phyloP scores from a whole-genome alignment of 164 flowering plant species.

The Berberis vulgaris region DNA sequence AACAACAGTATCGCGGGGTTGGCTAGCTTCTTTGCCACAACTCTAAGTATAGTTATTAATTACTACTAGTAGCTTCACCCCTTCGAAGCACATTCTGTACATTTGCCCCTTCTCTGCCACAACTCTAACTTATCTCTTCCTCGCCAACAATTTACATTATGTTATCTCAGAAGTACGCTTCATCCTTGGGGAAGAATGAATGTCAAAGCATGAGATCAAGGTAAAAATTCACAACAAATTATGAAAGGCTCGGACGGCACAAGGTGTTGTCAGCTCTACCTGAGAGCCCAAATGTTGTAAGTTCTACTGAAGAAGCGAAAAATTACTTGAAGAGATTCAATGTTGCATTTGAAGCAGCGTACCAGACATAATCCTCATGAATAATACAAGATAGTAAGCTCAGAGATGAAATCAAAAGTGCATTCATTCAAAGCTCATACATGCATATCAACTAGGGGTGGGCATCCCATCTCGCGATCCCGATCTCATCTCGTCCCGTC shows the following conservation, averaged over 20 bases:
- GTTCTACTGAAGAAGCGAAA: conserved; percentile 26
- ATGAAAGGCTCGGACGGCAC: conserved; percentile 48
- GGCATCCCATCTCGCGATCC: too few species aligned
- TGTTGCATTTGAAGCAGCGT: conserved; percentile 34
- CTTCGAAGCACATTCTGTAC: conserved; percentile 38
- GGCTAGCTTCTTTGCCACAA: conserved; percentile 30
- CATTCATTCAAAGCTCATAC: conserved; percentile 27
- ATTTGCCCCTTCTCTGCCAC: conserved; percentile 43
- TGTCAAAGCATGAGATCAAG: conserved; percentile 34
- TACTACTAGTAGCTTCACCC: conserved; percentile 27
- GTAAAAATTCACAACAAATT: conserved; percentile 32
- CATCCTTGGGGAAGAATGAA: conserved; percentile 61
- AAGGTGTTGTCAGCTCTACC: conserved; percentile 35
- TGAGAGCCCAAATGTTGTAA: conserved; percentile 14
- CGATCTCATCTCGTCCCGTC: too few species aligned
- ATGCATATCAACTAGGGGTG: background rate
- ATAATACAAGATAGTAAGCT: conserved; percentile 37
- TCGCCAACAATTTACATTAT: conserved; percentile 56
- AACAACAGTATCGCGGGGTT: conserved; percentile 57
- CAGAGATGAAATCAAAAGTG: conserved; percentile 46
- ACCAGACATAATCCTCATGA: conserved; percentile 29
- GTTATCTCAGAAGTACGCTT: conserved; percentile 32
- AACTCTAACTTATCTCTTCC: conserved; percentile 47
- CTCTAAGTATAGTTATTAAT: conserved; percentile 22
- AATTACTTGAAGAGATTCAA: conserved; percentile 35